Conservation (phyloP, 2,329 filamentous ascomycete genomes). For the Lecanicillium sp. region DNA sequence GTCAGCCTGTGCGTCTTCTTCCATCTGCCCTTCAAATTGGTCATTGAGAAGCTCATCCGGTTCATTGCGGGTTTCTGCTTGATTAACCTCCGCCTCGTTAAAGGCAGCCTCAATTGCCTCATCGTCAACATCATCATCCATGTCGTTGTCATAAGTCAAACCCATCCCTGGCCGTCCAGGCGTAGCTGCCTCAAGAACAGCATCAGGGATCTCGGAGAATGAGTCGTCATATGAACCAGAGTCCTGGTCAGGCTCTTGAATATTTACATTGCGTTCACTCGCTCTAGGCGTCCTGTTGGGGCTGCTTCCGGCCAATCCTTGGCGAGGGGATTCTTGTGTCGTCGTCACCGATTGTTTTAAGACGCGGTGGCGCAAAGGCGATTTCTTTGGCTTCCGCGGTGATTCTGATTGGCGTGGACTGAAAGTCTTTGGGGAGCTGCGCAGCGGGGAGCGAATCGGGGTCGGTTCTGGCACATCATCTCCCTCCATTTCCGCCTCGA, state of each 20-base stretch:
- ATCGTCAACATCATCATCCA: constrained; percentile 9
- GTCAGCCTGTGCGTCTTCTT: constrained; percentile 6
- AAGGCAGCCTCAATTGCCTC: constrained; percentile 5
- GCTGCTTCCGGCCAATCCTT: constrained; percentile 1
- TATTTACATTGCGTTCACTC: background rate
- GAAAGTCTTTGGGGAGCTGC: constrained; percentile 11
- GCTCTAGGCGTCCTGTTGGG: constrained; percentile 3
- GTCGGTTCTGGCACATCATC: constrained; percentile 10
- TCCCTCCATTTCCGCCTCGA: background rate
- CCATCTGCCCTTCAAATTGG: constrained; percentile 4
- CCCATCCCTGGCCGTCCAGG: constrained; percentile 22
- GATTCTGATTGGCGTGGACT: constrained; percentile 1
- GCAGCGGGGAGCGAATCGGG: constrained; percentile 11
- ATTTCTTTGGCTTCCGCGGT: constrained; percentile 9
- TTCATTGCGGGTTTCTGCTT: background rate
- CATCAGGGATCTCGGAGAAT: constrained; percentile 49
- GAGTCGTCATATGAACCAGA: constrained; percentile 42
- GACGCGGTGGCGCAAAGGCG: constrained; percentile 26
- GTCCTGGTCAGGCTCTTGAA: constrained; percentile 14
- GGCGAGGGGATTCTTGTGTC: background rate
- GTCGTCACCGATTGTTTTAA: constrained; percentile 13
- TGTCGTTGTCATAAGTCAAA: background rate
- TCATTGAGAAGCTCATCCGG: constrained; percentile 1
- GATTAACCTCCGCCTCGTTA: constrained; percentile 2
- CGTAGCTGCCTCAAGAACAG: constrained; percentile 41